Evolutionary conservation across 1,284 basidiomycete genomes (phyloP), one percentile per base, ranked within the genome.

Genomic region (Stygiomarasmius scandens): DNA sequence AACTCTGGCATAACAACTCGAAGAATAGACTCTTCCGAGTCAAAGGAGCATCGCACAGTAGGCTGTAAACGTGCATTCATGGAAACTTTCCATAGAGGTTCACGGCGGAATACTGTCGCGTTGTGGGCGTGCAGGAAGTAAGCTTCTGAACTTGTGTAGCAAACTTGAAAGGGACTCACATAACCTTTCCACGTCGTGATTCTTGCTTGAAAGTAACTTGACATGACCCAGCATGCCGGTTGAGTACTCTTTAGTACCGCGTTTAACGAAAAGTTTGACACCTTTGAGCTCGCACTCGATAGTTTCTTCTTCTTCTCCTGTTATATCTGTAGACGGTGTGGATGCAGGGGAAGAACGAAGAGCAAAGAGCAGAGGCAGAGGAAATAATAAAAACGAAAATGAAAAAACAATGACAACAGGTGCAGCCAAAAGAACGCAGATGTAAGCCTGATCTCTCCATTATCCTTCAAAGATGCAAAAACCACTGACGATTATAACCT

Each of bases 291-390:
- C 86, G 50, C 78, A 65, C 58, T 73, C 67, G 3, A 82, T 73
- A 3, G 76, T 73, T 69, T 89, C 86, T 45, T 82, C 76, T 65
- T 89, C 86, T 65, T 89, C 86, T 10, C 86, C 86, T 2, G 86
- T 88, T 34, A 77, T 47, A 64, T 70, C 80, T 82, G 38, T 19
- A 12, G n/a, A 16, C 4, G 38, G n/a, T 6, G 14, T 8, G 14
- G 14, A 41, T 9, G 14, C 11, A 41, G 16, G 8, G 11, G 11
- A 41, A n/a, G 38, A n/a, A 41, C 6, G 38, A n/a, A 16, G 14
- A 5, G 38, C 5, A 9, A 16, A 41, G 12, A 32, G 29, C 5
- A 32, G 29, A 12, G 29, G 12, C 12, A 12, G 12, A 5, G 29
- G 12, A 32, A 32, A 12, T 12, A 12, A 32, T 6, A 12, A 12